Base-by-base conservation (phyloP, 2,329 filamentous ascomycete species). In the Epichloe amarillans region DNA sequence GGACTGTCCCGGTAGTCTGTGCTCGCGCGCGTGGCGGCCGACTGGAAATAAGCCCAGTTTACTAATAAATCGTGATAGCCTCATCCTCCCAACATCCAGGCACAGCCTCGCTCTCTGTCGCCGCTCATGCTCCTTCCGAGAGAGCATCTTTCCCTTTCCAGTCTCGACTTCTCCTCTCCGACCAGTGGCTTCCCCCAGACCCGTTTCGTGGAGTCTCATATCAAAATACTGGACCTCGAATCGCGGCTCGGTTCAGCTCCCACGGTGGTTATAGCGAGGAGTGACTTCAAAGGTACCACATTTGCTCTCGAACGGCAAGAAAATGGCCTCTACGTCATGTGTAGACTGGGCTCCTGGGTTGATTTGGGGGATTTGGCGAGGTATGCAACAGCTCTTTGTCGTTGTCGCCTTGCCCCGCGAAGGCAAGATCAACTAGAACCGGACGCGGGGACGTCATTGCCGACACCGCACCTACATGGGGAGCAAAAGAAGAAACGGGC, bases 251-350 rank as follows among this genome's bases (percentile, higher is more conserved):
- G 74, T 52, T 73, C 69, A 19, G 65, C 67, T 11, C 70, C 75
- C 14, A 75, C 74, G 52, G 68, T 86, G 15, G 72, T 88, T 10
- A 70, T 88, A 52, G 82, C 80, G 30, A 72, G 78, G 52, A 72
- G 77, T 43, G 77, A 83, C 42, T 68, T 72, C 26, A 74, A 72
- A 53, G 70, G 72, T 51, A 70, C 69, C 37, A 55, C 78, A 0
- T 84, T 80, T 61, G 82, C 75, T 12, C 67, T 87, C n/a, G 86
- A 90, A 67, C 74, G 79, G 23, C 79, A 86, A 37, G 69, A 72
- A 15, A 65, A 69, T 45, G 75, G 75, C 1, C 69, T 84, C 3
- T 90, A 86, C 62, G 77, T 79, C 11, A 62, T 88, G 26, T 89
- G 83, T 64, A 82, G 77, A 58, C 69, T 93, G 42, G 83, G 79